Conservation (phyloP, 495 filamentous ascomycete species). For the Evansstolkia leycettana region DNA sequence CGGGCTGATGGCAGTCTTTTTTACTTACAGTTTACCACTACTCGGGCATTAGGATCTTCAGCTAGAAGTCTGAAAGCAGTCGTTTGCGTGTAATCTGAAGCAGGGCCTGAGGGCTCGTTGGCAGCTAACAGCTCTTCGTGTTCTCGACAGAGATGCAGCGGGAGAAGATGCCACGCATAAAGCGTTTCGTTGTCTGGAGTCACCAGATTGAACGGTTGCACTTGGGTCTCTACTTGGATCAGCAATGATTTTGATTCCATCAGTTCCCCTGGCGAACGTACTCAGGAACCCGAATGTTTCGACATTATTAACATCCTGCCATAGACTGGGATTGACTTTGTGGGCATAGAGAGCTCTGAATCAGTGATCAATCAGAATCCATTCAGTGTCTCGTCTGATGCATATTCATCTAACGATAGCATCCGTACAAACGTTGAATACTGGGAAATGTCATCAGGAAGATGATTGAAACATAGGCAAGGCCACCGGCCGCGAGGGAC, state of each 20-base stretch:
- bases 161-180: constrained; percentile 51
- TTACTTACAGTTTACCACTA: constrained; percentile 46
- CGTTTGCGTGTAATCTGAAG: constrained; percentile 29
- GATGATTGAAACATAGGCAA: constrained; percentile 38
- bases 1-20: neutral
- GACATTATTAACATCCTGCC: constrained; percentile 56
- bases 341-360: constrained; percentile 66
- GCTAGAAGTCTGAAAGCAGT: constrained; percentile 39
- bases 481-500: constrained; percentile 36
- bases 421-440: constrained; percentile 38
- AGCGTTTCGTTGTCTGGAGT: constrained; percentile 47
- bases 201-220: constrained; percentile 42
- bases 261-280: constrained; percentile 23
- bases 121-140: constrained; percentile 35
- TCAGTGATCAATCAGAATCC: constrained; percentile 3
- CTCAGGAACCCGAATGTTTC: constrained; percentile 76
- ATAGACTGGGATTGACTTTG: constrained; percentile 54
- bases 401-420: neutral
- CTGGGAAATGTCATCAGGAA: constrained; percentile 33
- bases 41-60: constrained; percentile 40
- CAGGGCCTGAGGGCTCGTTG: constrained; percentile 29
- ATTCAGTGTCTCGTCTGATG: neutral
- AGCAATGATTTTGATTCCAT: constrained; percentile 2
- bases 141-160: constrained; percentile 37
- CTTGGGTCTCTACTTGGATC: constrained; percentile 38